Conservation (phyloP, 2,329 filamentous ascomycete genomes). For the Epichloe festucae region DNA sequence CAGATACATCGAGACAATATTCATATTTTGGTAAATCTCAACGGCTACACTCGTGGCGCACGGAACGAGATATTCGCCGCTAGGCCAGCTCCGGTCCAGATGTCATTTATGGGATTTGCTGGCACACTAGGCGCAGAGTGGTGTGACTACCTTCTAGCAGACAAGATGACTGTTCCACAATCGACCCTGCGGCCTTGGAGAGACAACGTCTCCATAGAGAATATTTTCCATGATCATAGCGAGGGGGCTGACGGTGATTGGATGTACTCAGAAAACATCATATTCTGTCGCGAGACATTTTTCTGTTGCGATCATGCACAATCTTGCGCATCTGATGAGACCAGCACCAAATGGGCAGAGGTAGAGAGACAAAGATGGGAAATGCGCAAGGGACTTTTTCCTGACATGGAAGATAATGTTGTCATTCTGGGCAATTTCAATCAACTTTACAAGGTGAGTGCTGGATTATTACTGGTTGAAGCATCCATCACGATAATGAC, state of each 20-base stretch:
- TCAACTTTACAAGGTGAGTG: conserved; percentile 83
- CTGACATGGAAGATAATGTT: conserved; percentile 63
- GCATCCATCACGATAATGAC: neutral
- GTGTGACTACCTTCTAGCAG: conserved; percentile 94
- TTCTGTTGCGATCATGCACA: conserved; percentile 97
- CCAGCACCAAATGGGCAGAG: conserved; percentile 62
- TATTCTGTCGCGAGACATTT: conserved; percentile 89
- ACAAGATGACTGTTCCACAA: conserved; percentile 72
- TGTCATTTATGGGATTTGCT: conserved; percentile 99
- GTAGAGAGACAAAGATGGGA: conserved; percentile 74
- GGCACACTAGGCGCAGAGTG: conserved; percentile 92
- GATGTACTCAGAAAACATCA: conserved; percentile 95
- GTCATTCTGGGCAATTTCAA: conserved; percentile 98
- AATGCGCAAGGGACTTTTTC: conserved; percentile 90
- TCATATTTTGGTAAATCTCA: conserved; percentile 93
- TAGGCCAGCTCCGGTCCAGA: conserved; percentile 86
- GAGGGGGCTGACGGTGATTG: conserved; percentile 62
- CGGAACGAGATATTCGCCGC: conserved; percentile 95
- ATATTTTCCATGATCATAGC: conserved; percentile 53
- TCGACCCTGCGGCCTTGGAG: conserved; percentile 71
- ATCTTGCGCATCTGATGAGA: conserved; percentile 63
- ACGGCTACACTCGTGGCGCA: conserved; percentile 93
- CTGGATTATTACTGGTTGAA: neutral
- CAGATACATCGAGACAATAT: conserved; percentile 82
- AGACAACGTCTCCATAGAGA: conserved; percentile 60